Conservation (phyloP, 495 filamentous ascomycete genomes). For the Penicillium simplicissimum region DNA sequence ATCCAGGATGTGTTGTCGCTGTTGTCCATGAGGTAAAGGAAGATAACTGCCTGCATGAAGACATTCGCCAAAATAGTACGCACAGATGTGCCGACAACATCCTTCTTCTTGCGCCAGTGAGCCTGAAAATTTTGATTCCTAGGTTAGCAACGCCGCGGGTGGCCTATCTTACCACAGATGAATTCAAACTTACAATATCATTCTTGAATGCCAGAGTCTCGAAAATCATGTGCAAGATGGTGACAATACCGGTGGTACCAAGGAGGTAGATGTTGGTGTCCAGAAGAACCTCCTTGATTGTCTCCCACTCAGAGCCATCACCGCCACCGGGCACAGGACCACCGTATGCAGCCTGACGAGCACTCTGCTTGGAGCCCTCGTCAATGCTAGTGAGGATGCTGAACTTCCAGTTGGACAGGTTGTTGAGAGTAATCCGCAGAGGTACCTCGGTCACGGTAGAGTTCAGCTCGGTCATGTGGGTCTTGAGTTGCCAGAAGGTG, state of each 20-base stretch:
- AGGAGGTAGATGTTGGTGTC: constrained; percentile 94
- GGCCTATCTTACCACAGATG: not conserved
- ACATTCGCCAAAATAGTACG: constrained; percentile 96
- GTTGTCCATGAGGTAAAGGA: constrained; percentile 98
- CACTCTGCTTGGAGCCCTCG: constrained; percentile 78
- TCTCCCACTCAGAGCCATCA: constrained; percentile 85
- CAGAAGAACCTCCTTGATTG: constrained; percentile 90
- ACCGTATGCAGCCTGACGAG: constrained; percentile 68
- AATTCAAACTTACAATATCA: constrained; percentile 65
- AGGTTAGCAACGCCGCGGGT: constrained; percentile 18
- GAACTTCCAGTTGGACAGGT: constrained; percentile 90
- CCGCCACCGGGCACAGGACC: constrained; percentile 63
- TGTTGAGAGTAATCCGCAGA: constrained; percentile 79
- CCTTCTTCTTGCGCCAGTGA: constrained; percentile 99
- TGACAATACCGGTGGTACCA: constrained; percentile 78
- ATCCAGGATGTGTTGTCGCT: constrained; percentile 98
- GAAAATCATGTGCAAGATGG: constrained; percentile 89
- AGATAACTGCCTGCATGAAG: constrained; percentile 95
- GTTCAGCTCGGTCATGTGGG: constrained; percentile 90
- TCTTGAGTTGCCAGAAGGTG: constrained; percentile 93
- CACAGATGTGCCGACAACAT: constrained; percentile 92
- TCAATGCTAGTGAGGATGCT: constrained; percentile 80
- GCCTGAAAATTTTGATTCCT: constrained; percentile 40
- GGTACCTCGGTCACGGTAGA: constrained; percentile 84
- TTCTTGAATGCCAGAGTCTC: constrained; percentile 96